These are phyloP conservation scores for Botrytis medusae DNA, from an alignment of 2,329 filamentous ascomycete genomes.

Conservation along the genomic window DNA sequence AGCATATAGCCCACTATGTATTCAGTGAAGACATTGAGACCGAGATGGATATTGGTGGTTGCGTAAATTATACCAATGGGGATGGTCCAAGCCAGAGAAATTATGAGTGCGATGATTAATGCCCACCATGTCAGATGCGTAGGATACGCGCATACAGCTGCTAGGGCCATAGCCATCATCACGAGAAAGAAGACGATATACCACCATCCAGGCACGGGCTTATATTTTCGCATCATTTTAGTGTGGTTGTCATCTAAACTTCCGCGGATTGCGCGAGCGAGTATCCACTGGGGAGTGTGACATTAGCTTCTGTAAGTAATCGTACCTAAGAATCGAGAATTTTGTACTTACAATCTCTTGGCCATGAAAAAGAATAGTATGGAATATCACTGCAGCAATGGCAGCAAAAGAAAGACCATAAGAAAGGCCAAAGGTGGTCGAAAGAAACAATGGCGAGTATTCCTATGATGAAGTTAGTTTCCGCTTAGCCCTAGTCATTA, in stretches of 20 bases:
- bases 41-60: conserved; percentile 68
- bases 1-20: conserved; percentile 73
- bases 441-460: conserved; percentile 71
- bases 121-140: conserved; percentile 33
- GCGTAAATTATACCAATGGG: conserved; percentile 71
- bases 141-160: conserved; percentile 23
- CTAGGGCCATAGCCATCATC: conserved; percentile 46
- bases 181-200: conserved; percentile 48
- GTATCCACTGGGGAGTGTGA: conserved; percentile 45
- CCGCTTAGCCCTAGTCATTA: conserved; percentile 46
- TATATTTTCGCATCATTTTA: conserved; percentile 58
- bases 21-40: conserved; percentile 72
- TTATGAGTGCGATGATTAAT: conserved; percentile 34
- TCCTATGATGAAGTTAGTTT: conserved; percentile 55
- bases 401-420: conserved; percentile 74
- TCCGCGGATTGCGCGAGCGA: conserved; percentile 63
- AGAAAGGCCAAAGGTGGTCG: conserved; percentile 67
- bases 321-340: neutral
- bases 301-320: neutral
- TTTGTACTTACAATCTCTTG: conserved; percentile 52
- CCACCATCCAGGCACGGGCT: conserved; percentile 58
- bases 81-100: conserved; percentile 43
- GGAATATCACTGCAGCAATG: conserved; percentile 66
- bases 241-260: conserved; percentile 41
- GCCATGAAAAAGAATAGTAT: conserved; percentile 67